Conservation (phyloP, 192 early-diverging fungal species). For the Ambispora gerdemannii region DNA sequence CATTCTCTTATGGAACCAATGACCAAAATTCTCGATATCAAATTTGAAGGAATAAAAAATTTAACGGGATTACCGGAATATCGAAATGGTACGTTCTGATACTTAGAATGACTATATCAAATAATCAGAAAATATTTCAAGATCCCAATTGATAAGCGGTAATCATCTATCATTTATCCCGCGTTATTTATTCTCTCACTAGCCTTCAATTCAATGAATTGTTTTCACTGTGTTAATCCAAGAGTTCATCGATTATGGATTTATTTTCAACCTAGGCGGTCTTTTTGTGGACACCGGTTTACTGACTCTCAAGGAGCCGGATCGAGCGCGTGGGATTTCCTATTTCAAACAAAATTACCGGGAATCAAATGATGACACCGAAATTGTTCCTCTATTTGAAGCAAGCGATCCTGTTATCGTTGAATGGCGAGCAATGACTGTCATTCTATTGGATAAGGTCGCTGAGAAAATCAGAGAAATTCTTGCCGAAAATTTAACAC, state of each 20-base stretch:
- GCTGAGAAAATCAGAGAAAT: constrained; percentile 59
- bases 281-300: constrained; percentile 85
- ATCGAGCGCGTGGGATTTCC: constrained; percentile 55
- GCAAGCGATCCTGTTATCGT: constrained; percentile 78
- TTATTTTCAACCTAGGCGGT: constrained; percentile 59
- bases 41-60: constrained; percentile 53
- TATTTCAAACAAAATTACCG: constrained; percentile 46
- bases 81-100: constrained; percentile 56
- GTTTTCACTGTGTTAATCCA: no score
- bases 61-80: constrained; percentile 89
- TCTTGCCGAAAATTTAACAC: constrained; percentile 56
- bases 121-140: constrained; percentile 28
- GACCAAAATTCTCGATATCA: constrained; percentile 42
- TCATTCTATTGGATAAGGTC: constrained; percentile 73
- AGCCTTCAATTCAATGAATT: no score
- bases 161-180: no score
- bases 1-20: constrained; percentile 88
- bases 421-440: constrained; percentile 93
- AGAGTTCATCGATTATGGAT: no score
- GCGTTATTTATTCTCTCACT: no score
- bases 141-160: no score
- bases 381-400: constrained; percentile 65
- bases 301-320: constrained; percentile 54
- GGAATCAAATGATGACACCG: constrained; percentile 32
- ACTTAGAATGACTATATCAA: neutral